Conservation (phyloP, 441 rosid species). For the Gossypium davidsonii region DNA sequence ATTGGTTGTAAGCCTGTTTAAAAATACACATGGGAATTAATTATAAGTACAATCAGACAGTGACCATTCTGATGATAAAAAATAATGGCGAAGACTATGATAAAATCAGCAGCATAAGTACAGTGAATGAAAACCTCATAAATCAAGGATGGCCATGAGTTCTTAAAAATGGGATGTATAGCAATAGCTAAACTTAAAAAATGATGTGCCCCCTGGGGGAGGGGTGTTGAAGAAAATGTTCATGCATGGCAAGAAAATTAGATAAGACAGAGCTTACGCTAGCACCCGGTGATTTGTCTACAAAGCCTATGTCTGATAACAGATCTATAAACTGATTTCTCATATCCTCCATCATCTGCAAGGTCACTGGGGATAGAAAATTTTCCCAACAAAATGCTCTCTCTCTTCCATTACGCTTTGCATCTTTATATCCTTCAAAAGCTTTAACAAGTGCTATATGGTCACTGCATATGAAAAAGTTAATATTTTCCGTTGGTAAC, state of each 20-base stretch:
- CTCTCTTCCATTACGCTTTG: constrained; percentile 60
- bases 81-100: background rate
- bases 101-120: background rate
- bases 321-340: constrained; percentile 83
- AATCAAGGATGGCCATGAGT: background rate
- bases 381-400: constrained; percentile 80
- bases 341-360: constrained; percentile 94
- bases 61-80: background rate
- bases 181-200: background rate
- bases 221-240: background rate
- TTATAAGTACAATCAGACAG: background rate
- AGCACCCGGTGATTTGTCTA: constrained; percentile 72
- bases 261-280: constrained; percentile 42
- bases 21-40: background rate
- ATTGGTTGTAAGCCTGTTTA: constrained; percentile 74
- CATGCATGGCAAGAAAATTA: constrained; percentile 1
- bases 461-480: constrained; percentile 54
- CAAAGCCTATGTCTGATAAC: constrained; percentile 79
- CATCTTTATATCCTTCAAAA: constrained; percentile 72
- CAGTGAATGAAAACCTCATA: background rate
- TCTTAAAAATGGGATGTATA: background rate
- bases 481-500: constrained; percentile 14
- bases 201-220: background rate
- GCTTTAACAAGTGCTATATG: constrained; percentile 93
- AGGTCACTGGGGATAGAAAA: constrained; percentile 69